Evolutionary conservation across 2,329 filamentous ascomycete genomes (phyloP).

Genomic region (Colletotrichum coccodes): DNA sequence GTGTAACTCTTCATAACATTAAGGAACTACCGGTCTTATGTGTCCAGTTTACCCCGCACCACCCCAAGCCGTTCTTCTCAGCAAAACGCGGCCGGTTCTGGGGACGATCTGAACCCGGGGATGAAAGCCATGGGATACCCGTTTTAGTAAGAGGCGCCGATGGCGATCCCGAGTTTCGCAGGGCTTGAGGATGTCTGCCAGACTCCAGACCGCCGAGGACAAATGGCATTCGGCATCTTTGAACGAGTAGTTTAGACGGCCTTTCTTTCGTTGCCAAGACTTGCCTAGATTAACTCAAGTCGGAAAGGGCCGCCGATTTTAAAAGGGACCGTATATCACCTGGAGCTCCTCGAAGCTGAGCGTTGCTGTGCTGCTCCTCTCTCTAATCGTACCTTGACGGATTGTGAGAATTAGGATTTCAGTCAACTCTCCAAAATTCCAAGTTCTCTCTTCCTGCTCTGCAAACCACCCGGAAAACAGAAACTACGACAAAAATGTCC

Average conservation of each 20-base stretch:
- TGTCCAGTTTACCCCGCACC: slow-evolving; percentile 15
- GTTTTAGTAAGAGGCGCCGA: slow-evolving; percentile 1
- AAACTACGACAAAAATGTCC: not conserved
- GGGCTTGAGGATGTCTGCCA: not conserved
- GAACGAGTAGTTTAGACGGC: not conserved
- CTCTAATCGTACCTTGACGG: not conserved
- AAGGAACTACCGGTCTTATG: slow-evolving; percentile 13
- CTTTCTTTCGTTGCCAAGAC: not conserved
- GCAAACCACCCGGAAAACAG: not conserved
- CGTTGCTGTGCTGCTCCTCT: not conserved
- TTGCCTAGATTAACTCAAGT: not conserved
- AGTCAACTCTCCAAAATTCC: not conserved
- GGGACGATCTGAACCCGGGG: not conserved
- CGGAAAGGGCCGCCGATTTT: slow-evolving; percentile 12
- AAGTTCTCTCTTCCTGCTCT: not conserved
- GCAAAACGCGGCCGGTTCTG: not conserved
- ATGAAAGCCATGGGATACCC: not conserved
- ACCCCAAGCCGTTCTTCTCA: not conserved
- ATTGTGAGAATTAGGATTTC: not conserved
- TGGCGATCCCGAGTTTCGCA: slow-evolving; percentile 10
- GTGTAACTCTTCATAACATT: not conserved
- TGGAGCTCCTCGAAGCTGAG: not conserved
- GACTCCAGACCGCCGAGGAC: slow-evolving; percentile 15
- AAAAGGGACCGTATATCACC: slow-evolving; percentile 12
- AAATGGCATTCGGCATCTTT: slow-evolving; percentile 12